Conservation (phyloP, 805 yeast species). For the Dipodascus geniculatus region DNA sequence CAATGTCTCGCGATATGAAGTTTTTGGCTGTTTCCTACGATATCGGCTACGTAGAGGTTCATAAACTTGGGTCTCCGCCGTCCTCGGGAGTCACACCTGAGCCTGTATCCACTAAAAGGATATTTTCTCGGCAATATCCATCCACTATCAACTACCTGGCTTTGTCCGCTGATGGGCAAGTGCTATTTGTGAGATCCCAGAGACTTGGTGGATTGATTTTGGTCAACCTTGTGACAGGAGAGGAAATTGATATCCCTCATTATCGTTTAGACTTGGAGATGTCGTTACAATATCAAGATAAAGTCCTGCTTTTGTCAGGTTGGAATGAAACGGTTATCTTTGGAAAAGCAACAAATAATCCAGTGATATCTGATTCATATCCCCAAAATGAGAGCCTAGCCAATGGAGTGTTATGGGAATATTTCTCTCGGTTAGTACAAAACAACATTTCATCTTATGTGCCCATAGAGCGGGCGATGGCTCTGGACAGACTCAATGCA, state of each 20-base stretch:
- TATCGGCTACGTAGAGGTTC: slow-evolving; percentile 9
- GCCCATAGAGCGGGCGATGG: background rate
- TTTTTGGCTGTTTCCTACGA: slow-evolving; percentile 9
- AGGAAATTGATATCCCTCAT: slow-evolving; percentile 17
- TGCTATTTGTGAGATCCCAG: slow-evolving; percentile 13
- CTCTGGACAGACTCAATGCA: background rate
- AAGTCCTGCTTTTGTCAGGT: slow-evolving; percentile 12
- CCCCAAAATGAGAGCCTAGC: background rate
- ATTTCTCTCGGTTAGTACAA: background rate
- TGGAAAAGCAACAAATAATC: slow-evolving; percentile 9
- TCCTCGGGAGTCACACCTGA: background rate
- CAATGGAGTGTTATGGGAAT: background rate
- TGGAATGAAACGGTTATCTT: slow-evolving; percentile 14
- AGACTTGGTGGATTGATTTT: slow-evolving; percentile 16
- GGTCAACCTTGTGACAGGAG: slow-evolving; percentile 12
- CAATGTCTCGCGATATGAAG: slow-evolving; percentile 5
- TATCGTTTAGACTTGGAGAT: slow-evolving; percentile 15
- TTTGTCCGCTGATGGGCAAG: slow-evolving; percentile 11
- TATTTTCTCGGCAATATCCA: slow-evolving; percentile 15
- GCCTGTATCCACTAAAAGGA: slow-evolving; percentile 1
- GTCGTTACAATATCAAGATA: slow-evolving; percentile 7
- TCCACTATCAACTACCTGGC: slow-evolving; percentile 13
- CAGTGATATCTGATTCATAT: background rate
- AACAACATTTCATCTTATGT: slow-evolving; percentile 1
- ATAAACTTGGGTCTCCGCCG: background rate